phyloP scores from a whole-genome alignment of 768 basidiomycete genomes.

The Pilatotrama ljubarskyi region DNA sequence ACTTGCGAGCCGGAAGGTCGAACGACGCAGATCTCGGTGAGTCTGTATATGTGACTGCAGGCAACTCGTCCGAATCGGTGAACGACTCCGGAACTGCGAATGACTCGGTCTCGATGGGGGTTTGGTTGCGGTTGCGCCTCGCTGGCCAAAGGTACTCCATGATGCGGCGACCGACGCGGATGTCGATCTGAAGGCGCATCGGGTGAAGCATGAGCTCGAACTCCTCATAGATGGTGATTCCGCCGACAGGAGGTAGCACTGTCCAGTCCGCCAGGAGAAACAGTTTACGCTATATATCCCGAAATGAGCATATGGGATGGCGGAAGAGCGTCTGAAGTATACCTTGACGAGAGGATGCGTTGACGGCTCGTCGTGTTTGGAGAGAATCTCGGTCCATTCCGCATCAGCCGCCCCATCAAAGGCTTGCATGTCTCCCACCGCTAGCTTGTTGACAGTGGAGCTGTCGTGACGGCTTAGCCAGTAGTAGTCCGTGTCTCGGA shows the following conservation, averaged over 20 bases:
- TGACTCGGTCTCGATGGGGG: slow-evolving; percentile 20
- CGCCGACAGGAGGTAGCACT: slow-evolving; percentile 87
- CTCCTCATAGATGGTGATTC: slow-evolving; percentile 84
- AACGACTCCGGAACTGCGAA: slow-evolving; percentile 14
- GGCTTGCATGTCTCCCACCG: slow-evolving; percentile 75
- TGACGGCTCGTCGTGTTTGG: slow-evolving; percentile 69
- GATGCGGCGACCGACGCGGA: slow-evolving; percentile 74
- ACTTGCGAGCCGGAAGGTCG: slow-evolving; percentile 29
- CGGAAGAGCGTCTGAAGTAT: slow-evolving; percentile 19
- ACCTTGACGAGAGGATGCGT: slow-evolving; percentile 76
- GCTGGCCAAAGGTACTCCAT: slow-evolving; percentile 89
- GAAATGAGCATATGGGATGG: background rate
- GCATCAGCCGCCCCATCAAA: slow-evolving; percentile 85
- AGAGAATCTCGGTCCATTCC: slow-evolving; percentile 84
- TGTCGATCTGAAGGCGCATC: slow-evolving; percentile 83
- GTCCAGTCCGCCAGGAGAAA: slow-evolving; percentile 82
- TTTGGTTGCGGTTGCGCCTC: slow-evolving; percentile 43
- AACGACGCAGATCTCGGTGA: slow-evolving; percentile 25
- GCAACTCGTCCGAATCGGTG: slow-evolving; percentile 2
- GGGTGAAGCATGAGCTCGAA: slow-evolving; percentile 86
- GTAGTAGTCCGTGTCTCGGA: slow-evolving; percentile 73
- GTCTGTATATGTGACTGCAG: slow-evolving; percentile 17
- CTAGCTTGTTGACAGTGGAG: slow-evolving; percentile 76
- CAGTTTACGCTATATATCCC: slow-evolving; percentile 58
- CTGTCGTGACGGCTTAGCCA: slow-evolving; percentile 89